Evolutionary conservation across 2,329 filamentous ascomycete genomes (phyloP), one percentile per base, ranked within the genome.

Genomic region (Neofusicoccum ribis): DNA sequence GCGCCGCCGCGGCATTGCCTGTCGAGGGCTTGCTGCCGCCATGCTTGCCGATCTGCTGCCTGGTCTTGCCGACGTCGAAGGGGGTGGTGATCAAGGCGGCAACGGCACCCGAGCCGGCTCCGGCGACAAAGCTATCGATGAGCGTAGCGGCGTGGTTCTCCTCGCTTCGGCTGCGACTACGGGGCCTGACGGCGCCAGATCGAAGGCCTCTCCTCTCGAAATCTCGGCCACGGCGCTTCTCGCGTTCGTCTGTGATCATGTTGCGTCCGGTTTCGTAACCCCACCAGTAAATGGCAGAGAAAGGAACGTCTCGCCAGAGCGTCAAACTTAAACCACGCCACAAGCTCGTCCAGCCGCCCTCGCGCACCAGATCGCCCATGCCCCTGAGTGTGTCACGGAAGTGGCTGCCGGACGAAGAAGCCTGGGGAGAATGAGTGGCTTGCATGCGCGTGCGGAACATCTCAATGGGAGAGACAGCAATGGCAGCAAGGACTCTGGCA

Each of bases 251-350:
- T 1, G 88, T 90, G 65, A 98, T 79, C 61, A 81, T 80, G 27
- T 88, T 87, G 62, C 93, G 88, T 64, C 94, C 89, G 17, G 86
- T 88, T 80, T 99, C 95, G 76, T 99, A 99, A 12, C 95, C 94
- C 88, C 91, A 96, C 95, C 95, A 99, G 81, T 99, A 99, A 50
- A 99, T 86, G 3, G 91, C 95, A 0, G 94, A 98, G 73, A 99
- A 99, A 0, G 95, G 95, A 0, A 98, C 95, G 74, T 99, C 95
- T 68, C 95, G 86, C 95, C 95, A 99, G 65, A 99, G 85, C 0
- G 94, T 98, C 71, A 99, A 81, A 0, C 90, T 93, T 64, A 99
- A 80, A 0, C 95, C 95, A 65, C 94, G 86, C 95, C 95, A 99
- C 0, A 99, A 81, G 1, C 93, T 92, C 1, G 85, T 84, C 70